Base-by-base conservation (phyloP, 352 stramenopile species). In the Globisporangium cederbergense region DNA sequence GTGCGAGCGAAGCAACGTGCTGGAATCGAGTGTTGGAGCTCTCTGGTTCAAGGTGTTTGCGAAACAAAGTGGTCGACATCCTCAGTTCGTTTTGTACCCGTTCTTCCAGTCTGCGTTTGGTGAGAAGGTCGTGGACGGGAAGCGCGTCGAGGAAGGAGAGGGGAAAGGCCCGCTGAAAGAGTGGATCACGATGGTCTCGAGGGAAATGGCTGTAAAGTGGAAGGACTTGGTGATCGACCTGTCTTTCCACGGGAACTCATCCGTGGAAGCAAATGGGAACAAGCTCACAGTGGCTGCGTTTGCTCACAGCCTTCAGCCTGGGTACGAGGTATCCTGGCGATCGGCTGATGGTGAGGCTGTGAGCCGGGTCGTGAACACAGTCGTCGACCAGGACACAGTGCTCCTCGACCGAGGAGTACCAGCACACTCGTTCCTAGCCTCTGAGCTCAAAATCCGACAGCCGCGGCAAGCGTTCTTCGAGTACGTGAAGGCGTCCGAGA, bases 151-250 rank as follows among this genome's bases (percentile, higher is more conserved):
- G 72, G 84, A 93, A 77, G 81, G 84, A 38, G 83, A 92, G 76
- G 83, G 83, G 10, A 86, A 80, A 58, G 83, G 81, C 0, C 83
- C 83, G 9, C 49, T 93, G 13, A 93, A 90, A 52, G 84, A 93
- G 66, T 93, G 84, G 84, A 83, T 89, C 60, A 58, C 62, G 9
- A 59, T 93, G 0, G 50, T 93, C 0, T 70, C 72, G 13, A 50
- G 16, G 2, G 68, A 79, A 5, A 56, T 90, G 46, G 49, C 62
- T 4, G 74, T 78, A 22, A 87, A 81, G 57, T 90, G 80, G 83
- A 71, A 66, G 13, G 52, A 64, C 30, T 40, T 89, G 42, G 2
- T 59, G 0, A 30, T 79, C 2, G 58, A 74, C 9, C 1, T 42
- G 0, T 61, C 67, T 1, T 38, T 54, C 10, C 62, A 65, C 30